Evolutionary conservation across 345 rosid species (phyloP), one percentile per base, ranked within the genome.

Genomic region (Lagerstroemia speciosa): DNA sequence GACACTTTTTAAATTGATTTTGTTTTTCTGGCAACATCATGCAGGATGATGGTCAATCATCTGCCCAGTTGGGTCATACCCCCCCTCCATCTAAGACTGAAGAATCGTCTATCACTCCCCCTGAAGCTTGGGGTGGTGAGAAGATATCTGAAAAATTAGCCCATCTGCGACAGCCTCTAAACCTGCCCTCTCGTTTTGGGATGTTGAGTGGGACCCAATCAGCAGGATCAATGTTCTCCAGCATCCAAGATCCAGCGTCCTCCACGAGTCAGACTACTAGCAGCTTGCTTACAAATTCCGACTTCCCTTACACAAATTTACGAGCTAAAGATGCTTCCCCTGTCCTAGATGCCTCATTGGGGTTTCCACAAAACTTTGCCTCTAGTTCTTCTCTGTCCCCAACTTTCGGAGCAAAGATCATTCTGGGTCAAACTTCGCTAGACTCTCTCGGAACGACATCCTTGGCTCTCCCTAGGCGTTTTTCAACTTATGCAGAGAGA

Each of bases 91-190:
- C 88, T 69, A 88, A 83, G 79, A 86, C 76, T 71, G 98, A 87
- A 75, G 88, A 90, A 48, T 68, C 92, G 66, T 83, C 96, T 48
- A 80, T 86, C 74, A 90, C 97, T 68, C 98, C 98, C 78, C 98
- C 99, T 66, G 97, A 95, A 81, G 96, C 99, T 71, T 95, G 99
- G 98, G 99, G 98, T 64, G 98, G 97, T 68, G 96, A 91, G 78
- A 91, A 79, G 81, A 69, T 91, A 76, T 77, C 92, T 65, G 90
- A 89, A n/a, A 91, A 84, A 78, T 75, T 79, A 72, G 61, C 83
- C 73, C 81, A 77, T 68, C 77, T 85, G 29, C 86, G 77, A 55
- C 85, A 85, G 71, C 78, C 84, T 22, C 79, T 69, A 69, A 78
- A 73, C 74, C 41, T 85, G 73, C 84, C 98, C 36, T 83, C 96